Conservation (phyloP, 106 monocot species). For the Hemerocallis citrina region DNA sequence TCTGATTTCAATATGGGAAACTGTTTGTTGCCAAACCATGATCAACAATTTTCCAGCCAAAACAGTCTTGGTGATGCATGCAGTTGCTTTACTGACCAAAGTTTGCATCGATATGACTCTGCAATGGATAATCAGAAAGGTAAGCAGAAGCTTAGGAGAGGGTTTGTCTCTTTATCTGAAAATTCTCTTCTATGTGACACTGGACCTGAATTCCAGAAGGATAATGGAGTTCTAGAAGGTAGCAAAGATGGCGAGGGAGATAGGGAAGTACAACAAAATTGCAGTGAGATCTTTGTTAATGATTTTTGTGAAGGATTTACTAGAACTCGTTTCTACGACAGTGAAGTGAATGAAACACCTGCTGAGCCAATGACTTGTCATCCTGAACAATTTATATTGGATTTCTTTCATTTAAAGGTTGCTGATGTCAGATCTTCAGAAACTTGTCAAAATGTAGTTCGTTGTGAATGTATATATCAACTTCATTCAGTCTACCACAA, state of each 20-base stretch:
- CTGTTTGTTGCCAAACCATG: constrained; percentile 1
- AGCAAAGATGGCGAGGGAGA: constrained; percentile 8
- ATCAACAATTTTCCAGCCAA: constrained; percentile 1
- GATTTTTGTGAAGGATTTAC: not conserved
- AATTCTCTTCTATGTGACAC: constrained; percentile 7
- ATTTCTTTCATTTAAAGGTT: constrained; percentile 35
- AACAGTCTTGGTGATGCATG: constrained; percentile 2
- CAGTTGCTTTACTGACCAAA: not conserved
- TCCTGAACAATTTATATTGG: constrained; percentile 19
- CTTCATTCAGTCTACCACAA: constrained; percentile 25
- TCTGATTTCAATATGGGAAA: not conserved
- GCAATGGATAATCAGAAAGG: constrained; percentile 15
- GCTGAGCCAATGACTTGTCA: constrained; percentile 5
- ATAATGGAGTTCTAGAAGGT: constrained; percentile 23
- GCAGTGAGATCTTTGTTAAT: constrained; percentile 1
- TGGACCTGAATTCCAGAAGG: constrained; percentile 7
- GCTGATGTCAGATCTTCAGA: constrained; percentile 35
- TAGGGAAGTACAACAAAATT: constrained; percentile 5
- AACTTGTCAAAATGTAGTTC: constrained; percentile 34
- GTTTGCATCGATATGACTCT: constrained; percentile 4
- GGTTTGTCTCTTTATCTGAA: constrained; percentile 27
- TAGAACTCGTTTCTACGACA: not conserved
- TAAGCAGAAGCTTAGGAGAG: constrained; percentile 39
- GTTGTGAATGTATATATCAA: constrained; percentile 45
- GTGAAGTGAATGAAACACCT: constrained; percentile 1